Conservation (phyloP, 148 eudicot species). For the Chenopodium suecicum region DNA sequence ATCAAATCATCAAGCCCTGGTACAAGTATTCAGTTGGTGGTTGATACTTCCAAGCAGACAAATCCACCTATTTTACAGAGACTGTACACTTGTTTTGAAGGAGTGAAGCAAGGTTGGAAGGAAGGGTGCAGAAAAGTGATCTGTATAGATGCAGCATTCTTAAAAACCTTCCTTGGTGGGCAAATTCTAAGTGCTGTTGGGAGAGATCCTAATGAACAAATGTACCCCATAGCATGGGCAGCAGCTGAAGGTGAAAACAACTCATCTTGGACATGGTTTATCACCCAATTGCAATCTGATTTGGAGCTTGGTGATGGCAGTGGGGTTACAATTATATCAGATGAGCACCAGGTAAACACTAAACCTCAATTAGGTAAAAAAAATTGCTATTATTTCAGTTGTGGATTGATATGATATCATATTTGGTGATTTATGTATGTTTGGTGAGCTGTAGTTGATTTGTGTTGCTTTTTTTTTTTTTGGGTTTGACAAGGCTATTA, state of each 20-base stretch:
- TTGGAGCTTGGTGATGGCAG: background rate
- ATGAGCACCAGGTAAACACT: background rate
- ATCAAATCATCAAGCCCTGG: background rate
- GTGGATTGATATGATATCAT: too few species aligned
- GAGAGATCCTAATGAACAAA: background rate
- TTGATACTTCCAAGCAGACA: background rate
- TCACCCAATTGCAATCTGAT: background rate
- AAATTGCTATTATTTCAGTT: too few species aligned
- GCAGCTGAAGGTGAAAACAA: slow-evolving; percentile 3
- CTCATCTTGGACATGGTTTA: background rate
- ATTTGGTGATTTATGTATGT: rapidly evolving
- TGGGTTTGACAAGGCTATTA: background rate
- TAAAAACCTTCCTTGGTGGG: background rate
- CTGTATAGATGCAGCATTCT: background rate
- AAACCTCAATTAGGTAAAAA: too few species aligned
- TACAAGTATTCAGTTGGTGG: background rate
- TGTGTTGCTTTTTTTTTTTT: background rate
- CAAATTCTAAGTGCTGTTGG: background rate
- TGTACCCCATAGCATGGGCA: slow-evolving; percentile 9
- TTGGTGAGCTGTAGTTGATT: too few species aligned
- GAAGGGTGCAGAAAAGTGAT: background rate
- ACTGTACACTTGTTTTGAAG: background rate
- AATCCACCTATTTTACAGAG: background rate
- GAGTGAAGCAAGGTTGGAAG: background rate
- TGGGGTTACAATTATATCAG: background rate